Conservation (phyloP, 768 basidiomycete genomes). For the Boletus sensibilis region DNA sequence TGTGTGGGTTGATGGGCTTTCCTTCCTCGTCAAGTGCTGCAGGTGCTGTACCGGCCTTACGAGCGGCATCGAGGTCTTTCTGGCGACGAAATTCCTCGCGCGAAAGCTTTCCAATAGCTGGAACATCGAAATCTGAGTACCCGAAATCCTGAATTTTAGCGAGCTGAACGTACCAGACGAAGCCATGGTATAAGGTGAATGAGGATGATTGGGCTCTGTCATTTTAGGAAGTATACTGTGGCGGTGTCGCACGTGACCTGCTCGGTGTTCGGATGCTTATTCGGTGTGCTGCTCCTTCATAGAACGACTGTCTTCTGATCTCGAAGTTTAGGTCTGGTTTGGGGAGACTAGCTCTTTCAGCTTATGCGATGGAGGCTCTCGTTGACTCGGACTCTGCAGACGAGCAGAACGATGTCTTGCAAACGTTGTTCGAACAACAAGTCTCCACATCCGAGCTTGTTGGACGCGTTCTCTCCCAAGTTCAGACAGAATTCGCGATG, state of each 20-base stretch:
- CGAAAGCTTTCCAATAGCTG: conserved; percentile 78
- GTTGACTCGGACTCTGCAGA: conserved; percentile 8
- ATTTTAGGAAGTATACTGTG: neutral
- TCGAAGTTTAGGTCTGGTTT: too few species aligned
- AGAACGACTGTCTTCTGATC: too few species aligned
- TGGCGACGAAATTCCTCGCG: conserved; percentile 93
- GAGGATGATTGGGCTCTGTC: neutral
- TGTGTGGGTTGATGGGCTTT: conserved; percentile 95
- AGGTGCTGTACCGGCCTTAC: conserved; percentile 97
- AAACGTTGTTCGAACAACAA: conserved; percentile 4
- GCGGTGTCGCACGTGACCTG: conserved; percentile 6
- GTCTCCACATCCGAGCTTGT: conserved; percentile 11
- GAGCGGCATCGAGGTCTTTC: conserved; percentile 96
- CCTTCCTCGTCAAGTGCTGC: conserved; percentile 96
- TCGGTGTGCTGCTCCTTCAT: too few species aligned
- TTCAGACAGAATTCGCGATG: conserved; percentile 23
- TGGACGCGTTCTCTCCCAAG: conserved; percentile 16
- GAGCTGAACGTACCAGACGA: conserved; percentile 24
- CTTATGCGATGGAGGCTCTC: neutral
- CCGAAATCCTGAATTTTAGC: neutral
- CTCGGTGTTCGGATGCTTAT: too few species aligned
- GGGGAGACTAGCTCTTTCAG: too few species aligned
- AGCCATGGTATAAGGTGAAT: conserved; percentile 16
- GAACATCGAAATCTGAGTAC: neutral
- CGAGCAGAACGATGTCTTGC: conserved; percentile 12